Base-by-base conservation (phyloP, 305 asterid genomes). In the Solanum hybrid region DNA sequence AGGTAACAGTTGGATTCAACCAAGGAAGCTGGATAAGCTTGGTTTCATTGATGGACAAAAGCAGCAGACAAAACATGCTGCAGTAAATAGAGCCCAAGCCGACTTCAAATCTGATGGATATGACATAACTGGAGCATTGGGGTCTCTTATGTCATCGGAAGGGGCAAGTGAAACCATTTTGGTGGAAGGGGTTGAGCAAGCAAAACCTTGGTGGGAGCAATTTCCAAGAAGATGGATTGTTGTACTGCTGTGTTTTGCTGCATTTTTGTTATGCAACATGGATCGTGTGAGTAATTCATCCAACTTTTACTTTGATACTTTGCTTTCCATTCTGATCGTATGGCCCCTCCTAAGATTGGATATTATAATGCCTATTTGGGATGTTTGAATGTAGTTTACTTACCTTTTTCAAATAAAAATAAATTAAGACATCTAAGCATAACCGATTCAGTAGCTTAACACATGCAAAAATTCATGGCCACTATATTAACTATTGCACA, bases 241-340 rank as follows among this genome's bases (percentile, higher is more conserved):
- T 90, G 99, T 97, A 93, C 93, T 96, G 89, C 98, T 97, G 35
- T 97, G 99, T 90, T 97, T 97, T 94, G 92, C 95, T 86, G 95
- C 98, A 88, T 97, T 97, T 94, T 92, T 96, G 92, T 90, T 97
- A 91, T 97, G 99, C 97, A 97, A 97, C 93, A 97, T 97, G 99
- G 99, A 97, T 90, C 97, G 99, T 36, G 99, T 97, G 93, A 95
- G 95, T 80, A 33, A 6, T 16, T 88, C 79, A 57, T 57, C 73
- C 46, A n/a, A 26, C 34, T 89, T 90, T 75, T 90, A 14, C 86
- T 13, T 18, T 37, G 29, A 26, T 33, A 40, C 78, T 87, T 83
- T 18, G 67, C 35, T 89, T 67, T 36, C 36, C 64, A 57, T 18
- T 82, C 74, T 81, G 86, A 24, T 33, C 12, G 36, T 12, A 78